Evolutionary conservation across 2,329 filamentous ascomycete genomes (phyloP).

Genomic region (Neodidymelliopsis sp.): DNA sequence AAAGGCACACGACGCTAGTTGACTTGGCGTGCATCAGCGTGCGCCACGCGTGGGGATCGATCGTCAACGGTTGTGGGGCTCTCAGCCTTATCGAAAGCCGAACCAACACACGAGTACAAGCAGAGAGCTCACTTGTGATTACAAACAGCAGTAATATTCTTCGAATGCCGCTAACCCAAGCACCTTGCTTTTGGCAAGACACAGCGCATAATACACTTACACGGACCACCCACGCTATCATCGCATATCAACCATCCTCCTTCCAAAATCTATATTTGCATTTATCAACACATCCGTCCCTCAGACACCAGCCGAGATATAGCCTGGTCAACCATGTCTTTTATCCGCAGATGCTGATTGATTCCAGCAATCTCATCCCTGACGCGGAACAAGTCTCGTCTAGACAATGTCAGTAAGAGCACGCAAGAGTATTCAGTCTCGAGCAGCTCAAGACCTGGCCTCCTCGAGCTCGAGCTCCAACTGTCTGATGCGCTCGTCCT

Average conservation of each 20-base stretch:
- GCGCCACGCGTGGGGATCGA: constrained; percentile 13
- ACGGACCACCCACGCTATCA: constrained; percentile 15
- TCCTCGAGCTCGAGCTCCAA: constrained; percentile 53
- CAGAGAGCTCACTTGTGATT: not conserved
- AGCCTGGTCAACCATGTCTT: constrained; percentile 8
- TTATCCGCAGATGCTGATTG: constrained; percentile 13
- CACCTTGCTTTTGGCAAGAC: constrained; percentile 20
- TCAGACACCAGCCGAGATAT: no score
- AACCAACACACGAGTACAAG: not conserved
- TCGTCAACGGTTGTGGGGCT: constrained; percentile 13
- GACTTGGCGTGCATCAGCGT: constrained; percentile 17
- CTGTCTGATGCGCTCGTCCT: constrained; percentile 52
- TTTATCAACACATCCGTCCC: constrained; percentile 6
- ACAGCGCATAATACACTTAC: constrained; percentile 18
- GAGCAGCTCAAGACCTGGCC: constrained; percentile 42
- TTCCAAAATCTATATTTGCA: constrained; percentile 8
- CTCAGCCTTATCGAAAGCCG: constrained; percentile 17
- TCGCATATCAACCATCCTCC: constrained; percentile 13
- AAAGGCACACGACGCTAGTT: constrained; percentile 13
- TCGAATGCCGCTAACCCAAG: constrained; percentile 21
- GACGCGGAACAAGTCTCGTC: constrained; percentile 5
- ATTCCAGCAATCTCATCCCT: constrained; percentile 12
- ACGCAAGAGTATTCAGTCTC: constrained; percentile 4
- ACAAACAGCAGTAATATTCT: constrained; percentile 13
- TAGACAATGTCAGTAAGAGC: not conserved